Conservation (phyloP, 2,329 filamentous ascomycete species). For the Epichloe scottii region DNA sequence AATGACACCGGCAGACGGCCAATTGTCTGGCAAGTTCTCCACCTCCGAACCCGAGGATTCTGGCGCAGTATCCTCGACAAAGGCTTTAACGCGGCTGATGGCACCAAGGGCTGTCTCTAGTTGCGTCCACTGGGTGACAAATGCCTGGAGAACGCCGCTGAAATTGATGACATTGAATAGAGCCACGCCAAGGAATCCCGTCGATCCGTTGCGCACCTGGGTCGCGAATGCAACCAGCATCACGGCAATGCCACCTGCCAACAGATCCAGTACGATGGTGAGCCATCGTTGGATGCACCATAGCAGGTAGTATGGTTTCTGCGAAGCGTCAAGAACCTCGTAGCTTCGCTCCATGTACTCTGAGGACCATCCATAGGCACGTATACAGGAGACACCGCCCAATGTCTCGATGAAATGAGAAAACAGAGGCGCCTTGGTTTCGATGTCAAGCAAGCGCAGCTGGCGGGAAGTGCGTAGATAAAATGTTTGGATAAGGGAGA, state of each 20-base stretch:
- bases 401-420: conserved; percentile 17
- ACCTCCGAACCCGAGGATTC: conserved; percentile 13
- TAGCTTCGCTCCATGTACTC: conserved; percentile 10
- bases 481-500: conserved; percentile 17
- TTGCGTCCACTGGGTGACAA: conserved; percentile 21
- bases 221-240: conserved; percentile 32
- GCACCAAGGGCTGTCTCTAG: conserved; percentile 17
- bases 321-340: conserved; percentile 20
- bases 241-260: conserved; percentile 31
- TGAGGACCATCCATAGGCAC: conserved; percentile 22
- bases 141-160: conserved; percentile 16
- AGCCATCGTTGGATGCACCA: conserved; percentile 38
- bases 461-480: conserved; percentile 21
- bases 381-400: conserved; percentile 16
- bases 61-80: conserved; percentile 10
- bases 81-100: conserved; percentile 16
- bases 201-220: conserved; percentile 16
- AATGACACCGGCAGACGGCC: conserved; percentile 15
- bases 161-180: conserved; percentile 18
- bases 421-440: conserved; percentile 18
- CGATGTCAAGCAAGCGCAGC: conserved; percentile 18
- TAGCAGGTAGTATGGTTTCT: conserved; percentile 27
- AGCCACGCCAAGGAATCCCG: conserved; percentile 16
- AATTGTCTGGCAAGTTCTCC: conserved; percentile 9
- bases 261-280: conserved; percentile 32